Evolutionary conservation across 2,329 filamentous ascomycete genomes (phyloP).

Genomic region (Xylariaceae sp.): DNA sequence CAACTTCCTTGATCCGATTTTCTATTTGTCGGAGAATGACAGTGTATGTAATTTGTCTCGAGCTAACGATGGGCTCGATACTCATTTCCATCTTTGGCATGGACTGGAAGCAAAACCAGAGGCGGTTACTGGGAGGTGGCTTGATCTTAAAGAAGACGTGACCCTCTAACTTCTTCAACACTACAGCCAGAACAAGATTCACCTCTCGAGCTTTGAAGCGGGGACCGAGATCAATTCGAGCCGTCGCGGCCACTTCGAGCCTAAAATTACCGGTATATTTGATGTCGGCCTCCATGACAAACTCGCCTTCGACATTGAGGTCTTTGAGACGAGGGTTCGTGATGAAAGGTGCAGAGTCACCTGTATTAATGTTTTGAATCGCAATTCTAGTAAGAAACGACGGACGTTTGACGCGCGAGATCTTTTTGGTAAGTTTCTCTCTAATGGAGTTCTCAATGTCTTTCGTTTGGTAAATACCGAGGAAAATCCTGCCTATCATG

Average conservation of each 20-base stretch:
- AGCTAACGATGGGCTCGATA: slow-evolving; percentile 94
- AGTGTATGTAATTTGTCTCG: slow-evolving; percentile 90
- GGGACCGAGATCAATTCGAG: slow-evolving; percentile 80
- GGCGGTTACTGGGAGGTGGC: slow-evolving; percentile 85
- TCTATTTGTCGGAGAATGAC: slow-evolving; percentile 91
- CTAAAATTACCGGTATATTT: slow-evolving; percentile 85
- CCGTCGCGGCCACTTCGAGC: slow-evolving; percentile 86
- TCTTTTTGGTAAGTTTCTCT: slow-evolving; percentile 91
- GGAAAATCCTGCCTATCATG: slow-evolving; percentile 78
- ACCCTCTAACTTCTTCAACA: slow-evolving; percentile 78
- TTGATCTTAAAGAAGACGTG: slow-evolving; percentile 84
- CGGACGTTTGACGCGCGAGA: slow-evolving; percentile 86
- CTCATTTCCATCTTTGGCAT: slow-evolving; percentile 89
- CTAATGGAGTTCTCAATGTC: slow-evolving; percentile 74
- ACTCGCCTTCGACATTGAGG: slow-evolving; percentile 85
- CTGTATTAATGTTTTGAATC: slow-evolving; percentile 79
- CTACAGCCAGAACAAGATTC: slow-evolving; percentile 78
- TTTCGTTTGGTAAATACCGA: slow-evolving; percentile 78
- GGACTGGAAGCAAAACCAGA: slow-evolving; percentile 95
- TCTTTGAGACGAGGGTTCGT: slow-evolving; percentile 86
- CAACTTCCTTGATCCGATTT: slow-evolving; percentile 86
- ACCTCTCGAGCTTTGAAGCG: slow-evolving; percentile 89
- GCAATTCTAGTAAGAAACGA: slow-evolving; percentile 80
- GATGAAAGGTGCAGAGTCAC: slow-evolving; percentile 79
- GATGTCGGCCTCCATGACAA: slow-evolving; percentile 78